A percentile compares a stretch with the other conserved stretches of the same genome.
phyloP scores from a whole-genome alignment of 768 basidiomycete species.

The Mycena rebaudengoi region DNA sequence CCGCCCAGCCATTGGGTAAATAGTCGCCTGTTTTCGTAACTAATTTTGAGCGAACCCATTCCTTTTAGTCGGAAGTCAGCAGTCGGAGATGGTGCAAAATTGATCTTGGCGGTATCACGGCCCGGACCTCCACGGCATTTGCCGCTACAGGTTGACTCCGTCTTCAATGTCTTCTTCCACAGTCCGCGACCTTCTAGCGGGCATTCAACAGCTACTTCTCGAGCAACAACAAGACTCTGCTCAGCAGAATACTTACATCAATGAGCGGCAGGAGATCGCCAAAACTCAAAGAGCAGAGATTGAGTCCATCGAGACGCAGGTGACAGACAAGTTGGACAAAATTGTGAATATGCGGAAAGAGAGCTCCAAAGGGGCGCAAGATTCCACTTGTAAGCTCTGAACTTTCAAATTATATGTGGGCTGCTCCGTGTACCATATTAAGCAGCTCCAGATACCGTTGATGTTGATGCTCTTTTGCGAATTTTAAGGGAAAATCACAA shows the following conservation, averaged over 20 bases:
- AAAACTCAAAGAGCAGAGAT: conserved; percentile 11
- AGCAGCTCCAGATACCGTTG: background rate
- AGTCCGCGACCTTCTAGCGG: conserved; percentile 16
- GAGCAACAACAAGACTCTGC: conserved; percentile 13
- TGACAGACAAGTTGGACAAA: conserved; percentile 7
- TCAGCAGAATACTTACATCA: background rate
- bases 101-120: too few species aligned
- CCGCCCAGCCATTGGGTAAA: too few species aligned
- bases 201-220: conserved; percentile 12
- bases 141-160: too few species aligned
- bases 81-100: too few species aligned
- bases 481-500: conserved; percentile 15
- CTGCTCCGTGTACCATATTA: background rate
- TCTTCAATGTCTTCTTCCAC: too few species aligned
- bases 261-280: conserved; percentile 6
- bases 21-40: too few species aligned
- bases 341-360: background rate
- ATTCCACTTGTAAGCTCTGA: background rate
- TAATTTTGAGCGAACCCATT: too few species aligned
- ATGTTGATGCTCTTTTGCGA: background rate
- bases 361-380: background rate
- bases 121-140: too few species aligned
- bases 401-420: background rate
- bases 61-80: too few species aligned
- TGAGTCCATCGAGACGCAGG: background rate